Conservation (phyloP, 305 asterid genomes). For the Galium porrigens region DNA sequence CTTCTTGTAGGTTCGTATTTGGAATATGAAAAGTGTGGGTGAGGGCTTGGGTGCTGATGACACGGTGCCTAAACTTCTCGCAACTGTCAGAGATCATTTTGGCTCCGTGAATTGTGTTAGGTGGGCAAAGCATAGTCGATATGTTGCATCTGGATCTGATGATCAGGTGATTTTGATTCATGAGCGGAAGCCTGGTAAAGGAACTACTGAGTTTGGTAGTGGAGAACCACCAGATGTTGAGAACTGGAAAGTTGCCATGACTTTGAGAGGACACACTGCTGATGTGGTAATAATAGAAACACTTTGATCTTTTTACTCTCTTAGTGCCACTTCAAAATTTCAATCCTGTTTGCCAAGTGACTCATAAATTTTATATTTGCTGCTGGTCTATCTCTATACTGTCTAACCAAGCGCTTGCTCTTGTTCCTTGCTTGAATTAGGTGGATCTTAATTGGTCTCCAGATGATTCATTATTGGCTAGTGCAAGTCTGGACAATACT, state of each 20-base stretch:
- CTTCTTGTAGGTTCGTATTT: conserved; percentile 64
- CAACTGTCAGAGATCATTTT: conserved; percentile 85
- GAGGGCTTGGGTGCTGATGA: conserved; percentile 45
- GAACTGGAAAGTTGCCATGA: conserved; percentile 91
- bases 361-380: background rate
- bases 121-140: conserved; percentile 95
- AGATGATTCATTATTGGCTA: conserved; percentile 76
- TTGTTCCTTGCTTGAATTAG: conserved; percentile 70
- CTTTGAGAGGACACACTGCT: conserved; percentile 96
- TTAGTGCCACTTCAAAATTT: background rate
- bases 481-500: conserved; percentile 93
- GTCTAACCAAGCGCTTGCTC: conserved; percentile 38
- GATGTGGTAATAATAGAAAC: conserved; percentile 68
- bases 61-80: conserved; percentile 59
- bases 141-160: conserved; percentile 97
- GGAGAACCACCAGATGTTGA: conserved; percentile 97
- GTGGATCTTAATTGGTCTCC: conserved; percentile 99
- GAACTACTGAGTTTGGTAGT: conserved; percentile 89
- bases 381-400: conserved; percentile 2
- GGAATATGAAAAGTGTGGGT: conserved; percentile 83
- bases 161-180: conserved; percentile 91
- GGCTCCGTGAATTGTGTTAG: conserved; percentile 98
- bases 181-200: conserved; percentile 93
- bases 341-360: background rate
- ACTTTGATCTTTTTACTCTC: background rate